Evolutionary conservation across 2,329 filamentous ascomycete species (phyloP), one percentile per base, ranked within the genome.

Genomic region (Colletotrichum musae): DNA sequence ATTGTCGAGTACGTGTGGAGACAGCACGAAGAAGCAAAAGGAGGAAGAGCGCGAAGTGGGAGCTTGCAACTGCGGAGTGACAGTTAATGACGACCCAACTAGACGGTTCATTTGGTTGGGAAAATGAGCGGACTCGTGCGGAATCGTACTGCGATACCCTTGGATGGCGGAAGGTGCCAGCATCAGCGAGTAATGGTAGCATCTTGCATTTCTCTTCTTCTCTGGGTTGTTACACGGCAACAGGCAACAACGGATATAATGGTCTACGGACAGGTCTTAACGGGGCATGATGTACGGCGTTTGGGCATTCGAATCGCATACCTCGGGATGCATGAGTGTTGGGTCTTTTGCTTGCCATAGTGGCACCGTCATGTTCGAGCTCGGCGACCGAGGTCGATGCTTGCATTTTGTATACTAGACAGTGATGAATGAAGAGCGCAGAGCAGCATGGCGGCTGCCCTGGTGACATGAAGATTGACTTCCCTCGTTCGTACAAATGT

Each of bases 1-100:
- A 87, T 98, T 6, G 83, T 97, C 63, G 95, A 98, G 80, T 99
- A 95, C 94, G 80, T 96, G 32, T 82, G 80, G 74, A 81, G 87
- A 71, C 74, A 84, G 47, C 83, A 88, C 62, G 85, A 85, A 51
- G 72, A 71, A 12, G 70, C 41, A 69, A 70, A 54, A 59, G 69
- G 58, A 9, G 71, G 69, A 18, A 64, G 73, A 50, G 72, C 69
- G 53, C 68, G 74, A 26, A 75, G 72, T 32, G 74, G 72, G 9
- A 75, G 73, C 28, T 57, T 73, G 43, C 70, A 73, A 47, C 21
- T 64, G 6, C 60, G 58, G 41, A 50, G 66, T 16, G 66, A 70
- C 56, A 66, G 32, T 47, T 72, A 64, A 72, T 51, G 52, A 41
- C 10, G 39, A 24, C 18, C 24, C 24, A 21, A 26, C 32, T 51